phyloP scores from a whole-genome alignment of 2,329 filamentous ascomycete species.

The Microcyclospora pomicola region DNA sequence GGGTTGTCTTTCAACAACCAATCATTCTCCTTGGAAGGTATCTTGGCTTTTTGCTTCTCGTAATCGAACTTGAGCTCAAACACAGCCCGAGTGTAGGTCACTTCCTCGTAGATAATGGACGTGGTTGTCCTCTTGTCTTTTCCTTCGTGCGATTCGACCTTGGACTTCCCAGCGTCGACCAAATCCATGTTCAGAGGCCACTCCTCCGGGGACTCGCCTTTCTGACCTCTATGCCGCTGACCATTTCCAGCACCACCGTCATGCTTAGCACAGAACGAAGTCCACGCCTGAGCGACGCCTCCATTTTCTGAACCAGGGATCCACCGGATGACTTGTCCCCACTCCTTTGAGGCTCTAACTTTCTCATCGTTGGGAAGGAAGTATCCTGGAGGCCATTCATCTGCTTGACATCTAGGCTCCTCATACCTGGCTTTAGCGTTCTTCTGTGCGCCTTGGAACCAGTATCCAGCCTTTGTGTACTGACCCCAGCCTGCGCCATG shows the following conservation, averaged over 20 bases:
- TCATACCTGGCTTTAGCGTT: neutral
- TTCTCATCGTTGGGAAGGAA: slow-evolving; percentile 1
- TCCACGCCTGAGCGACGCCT: neutral
- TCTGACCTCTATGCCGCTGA: slow-evolving; percentile 1
- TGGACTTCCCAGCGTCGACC: neutral
- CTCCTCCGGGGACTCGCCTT: neutral
- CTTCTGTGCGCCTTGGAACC: neutral
- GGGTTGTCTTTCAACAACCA: slow-evolving; percentile 2
- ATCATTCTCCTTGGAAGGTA: slow-evolving; percentile 1
- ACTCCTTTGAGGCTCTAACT: neutral
- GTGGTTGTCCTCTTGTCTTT: neutral
- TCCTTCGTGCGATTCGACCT: neutral
- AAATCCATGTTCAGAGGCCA: slow-evolving; percentile 1
- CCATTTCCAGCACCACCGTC: slow-evolving; percentile 3
- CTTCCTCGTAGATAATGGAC: neutral
- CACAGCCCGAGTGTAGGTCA: slow-evolving; percentile 1
- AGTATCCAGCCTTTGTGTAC: neutral
- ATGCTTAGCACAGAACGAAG: slow-evolving; percentile 1
- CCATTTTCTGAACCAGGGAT: slow-evolving; percentile 1
- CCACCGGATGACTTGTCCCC: slow-evolving; percentile 3
- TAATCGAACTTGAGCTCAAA: slow-evolving; percentile 1
- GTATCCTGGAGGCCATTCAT: slow-evolving; percentile 4
- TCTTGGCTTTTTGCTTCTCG: neutral
- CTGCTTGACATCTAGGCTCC: slow-evolving; percentile 1
- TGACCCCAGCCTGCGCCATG: neutral